Percentiles rank a stretch among this genome's conserved stretches.
phyloP scores from a whole-genome alignment of 352 stramenopile species.

The Pythium sukuiense region DNA sequence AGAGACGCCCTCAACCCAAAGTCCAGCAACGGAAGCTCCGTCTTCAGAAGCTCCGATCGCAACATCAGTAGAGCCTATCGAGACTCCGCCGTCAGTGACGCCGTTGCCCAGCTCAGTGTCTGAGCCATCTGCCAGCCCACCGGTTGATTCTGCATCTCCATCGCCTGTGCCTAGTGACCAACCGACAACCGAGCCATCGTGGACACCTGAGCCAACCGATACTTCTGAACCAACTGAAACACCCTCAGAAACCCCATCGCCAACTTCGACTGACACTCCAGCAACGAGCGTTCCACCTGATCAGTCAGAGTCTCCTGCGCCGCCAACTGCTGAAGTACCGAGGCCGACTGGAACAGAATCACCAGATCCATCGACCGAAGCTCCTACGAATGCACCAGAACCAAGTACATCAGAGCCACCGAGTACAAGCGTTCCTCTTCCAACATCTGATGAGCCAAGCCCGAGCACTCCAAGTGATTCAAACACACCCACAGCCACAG shows the following conservation, averaged over 20 bases:
- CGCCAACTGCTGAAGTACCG: background rate
- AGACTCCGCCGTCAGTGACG: background rate
- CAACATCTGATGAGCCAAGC: too few species aligned
- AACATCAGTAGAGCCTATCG: background rate
- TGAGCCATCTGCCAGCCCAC: background rate
- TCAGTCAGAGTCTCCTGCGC: background rate
- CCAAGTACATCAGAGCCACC: background rate
- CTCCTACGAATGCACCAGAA: background rate
- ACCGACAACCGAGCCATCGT: background rate
- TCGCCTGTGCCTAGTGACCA: background rate
- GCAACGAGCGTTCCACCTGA: background rate
- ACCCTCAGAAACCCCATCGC: background rate
- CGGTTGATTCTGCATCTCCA: background rate
- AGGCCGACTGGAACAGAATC: background rate
- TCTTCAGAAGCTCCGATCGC: background rate
- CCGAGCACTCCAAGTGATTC: too few species aligned
- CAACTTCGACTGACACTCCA: background rate
- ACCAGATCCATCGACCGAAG: background rate
- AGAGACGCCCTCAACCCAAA: background rate
- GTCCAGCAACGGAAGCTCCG: background rate
- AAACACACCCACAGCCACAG: too few species aligned
- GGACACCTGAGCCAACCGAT: background rate
- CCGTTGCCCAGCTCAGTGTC: background rate
- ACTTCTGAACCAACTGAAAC: background rate
- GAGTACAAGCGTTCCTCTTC: background rate